Evolutionary conservation across 305 asterid genomes (phyloP).

Genomic region (Fraxinus nigra): DNA sequence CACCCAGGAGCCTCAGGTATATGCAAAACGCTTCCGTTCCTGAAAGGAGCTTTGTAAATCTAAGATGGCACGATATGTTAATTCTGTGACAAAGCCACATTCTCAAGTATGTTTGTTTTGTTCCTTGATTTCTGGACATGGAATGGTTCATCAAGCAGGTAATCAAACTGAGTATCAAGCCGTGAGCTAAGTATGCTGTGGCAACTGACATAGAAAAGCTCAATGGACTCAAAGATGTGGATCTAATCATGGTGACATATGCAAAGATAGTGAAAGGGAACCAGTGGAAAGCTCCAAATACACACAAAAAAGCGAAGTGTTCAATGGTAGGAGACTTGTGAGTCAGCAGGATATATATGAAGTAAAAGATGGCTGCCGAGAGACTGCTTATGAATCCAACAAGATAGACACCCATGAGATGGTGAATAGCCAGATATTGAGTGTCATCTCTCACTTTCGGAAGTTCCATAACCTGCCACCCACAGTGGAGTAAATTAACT

Average conservation of each 20-base stretch:
- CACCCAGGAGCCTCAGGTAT: conserved; percentile 69
- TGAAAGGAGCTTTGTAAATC: conserved; percentile 81
- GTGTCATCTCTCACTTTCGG: conserved; percentile 20
- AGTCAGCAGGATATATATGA: conserved; percentile 32
- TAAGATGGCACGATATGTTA: conserved; percentile 57
- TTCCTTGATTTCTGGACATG: conserved; percentile 37
- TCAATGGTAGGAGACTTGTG: conserved; percentile 40
- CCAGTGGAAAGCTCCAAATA: conserved; percentile 79
- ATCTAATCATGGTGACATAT: conserved; percentile 37
- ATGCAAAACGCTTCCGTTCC: conserved; percentile 88
- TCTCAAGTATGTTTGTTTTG: conserved; percentile 26
- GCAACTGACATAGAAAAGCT: conserved; percentile 47
- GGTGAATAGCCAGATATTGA: conserved; percentile 32
- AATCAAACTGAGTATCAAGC: conserved; percentile 47
- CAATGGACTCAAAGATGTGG: conserved; percentile 32
- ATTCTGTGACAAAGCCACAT: conserved; percentile 66
- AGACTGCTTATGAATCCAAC: conserved; percentile 59
- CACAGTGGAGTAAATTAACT: background rate
- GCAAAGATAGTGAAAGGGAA: conserved; percentile 64
- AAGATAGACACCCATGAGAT: conserved; percentile 58
- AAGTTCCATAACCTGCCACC: conserved; percentile 38
- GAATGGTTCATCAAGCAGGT: conserved; percentile 35
- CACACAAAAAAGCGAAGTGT: conserved; percentile 52
- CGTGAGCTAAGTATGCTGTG: conserved; percentile 58
- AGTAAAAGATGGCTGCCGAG: conserved; percentile 58